Percentiles rank a stretch among this genome's conserved stretches.
phyloP scores from a whole-genome alignment of 1,284 basidiomycete genomes.

The Trichosporon ovoides region DNA sequence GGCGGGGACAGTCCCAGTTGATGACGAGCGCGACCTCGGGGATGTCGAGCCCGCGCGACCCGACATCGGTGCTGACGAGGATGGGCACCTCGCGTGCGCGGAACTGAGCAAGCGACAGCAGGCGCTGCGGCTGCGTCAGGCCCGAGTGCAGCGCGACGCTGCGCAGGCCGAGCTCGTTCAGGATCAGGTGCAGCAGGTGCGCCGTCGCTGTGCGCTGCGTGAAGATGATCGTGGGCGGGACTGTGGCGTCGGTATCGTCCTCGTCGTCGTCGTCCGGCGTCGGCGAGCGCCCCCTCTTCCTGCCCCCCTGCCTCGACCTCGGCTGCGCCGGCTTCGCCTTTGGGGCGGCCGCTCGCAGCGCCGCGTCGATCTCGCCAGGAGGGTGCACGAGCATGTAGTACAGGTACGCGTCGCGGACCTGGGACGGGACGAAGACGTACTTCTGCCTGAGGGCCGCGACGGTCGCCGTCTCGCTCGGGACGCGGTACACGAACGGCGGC shows the following conservation, averaged over 20 bases:
- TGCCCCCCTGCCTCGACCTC: neutral
- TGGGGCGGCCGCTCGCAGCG: constrained; percentile 35
- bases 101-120: constrained; percentile 80
- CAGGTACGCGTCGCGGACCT: constrained; percentile 89
- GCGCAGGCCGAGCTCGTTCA: constrained; percentile 74
- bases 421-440: constrained; percentile 90
- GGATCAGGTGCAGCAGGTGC: constrained; percentile 76
- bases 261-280: constrained; percentile 46
- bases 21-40: constrained; percentile 90
- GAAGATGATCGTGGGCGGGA: constrained; percentile 93
- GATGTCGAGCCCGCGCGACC: constrained; percentile 88
- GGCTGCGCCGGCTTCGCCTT: constrained; percentile 26
- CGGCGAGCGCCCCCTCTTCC: constrained; percentile 30
- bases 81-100: constrained; percentile 82
- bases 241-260: constrained; percentile 55
- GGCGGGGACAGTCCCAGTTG: constrained; percentile 86
- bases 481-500: constrained; percentile 80
- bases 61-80: constrained; percentile 90
- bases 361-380: constrained; percentile 61
- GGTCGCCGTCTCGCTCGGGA: constrained; percentile 72
- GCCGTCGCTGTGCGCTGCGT: constrained; percentile 80
- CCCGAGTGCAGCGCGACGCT: constrained; percentile 88
- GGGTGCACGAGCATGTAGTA: constrained; percentile 85
- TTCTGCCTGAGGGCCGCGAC: constrained; percentile 77
- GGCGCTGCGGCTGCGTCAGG: constrained; percentile 76